Evolutionary conservation across 805 yeast species (phyloP), one percentile per base, ranked within the genome.

Genomic region (Tetrapisispora fleetii): DNA sequence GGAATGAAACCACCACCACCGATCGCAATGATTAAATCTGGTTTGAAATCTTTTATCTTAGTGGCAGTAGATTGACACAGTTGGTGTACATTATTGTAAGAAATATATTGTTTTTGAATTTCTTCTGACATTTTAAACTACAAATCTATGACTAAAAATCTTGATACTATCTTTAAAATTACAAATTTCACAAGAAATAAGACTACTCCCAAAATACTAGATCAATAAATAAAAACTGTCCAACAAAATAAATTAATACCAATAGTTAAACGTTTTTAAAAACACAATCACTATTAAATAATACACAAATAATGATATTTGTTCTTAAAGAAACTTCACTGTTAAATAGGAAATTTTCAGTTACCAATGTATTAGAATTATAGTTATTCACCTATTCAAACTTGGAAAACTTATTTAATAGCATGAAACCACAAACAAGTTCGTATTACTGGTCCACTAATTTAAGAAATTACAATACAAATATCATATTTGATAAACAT

Each of bases 1-100:
- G 98, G 99, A 50, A 91, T 93, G 67, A 91, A 87, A 1, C 98
- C 99, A 64, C 99, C 96, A 58, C 96, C 96, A 62, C 95, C 99
- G 60, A 91, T 88, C 57, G 98, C 97, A 53, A 91, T 86, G 69
- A 90, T 86, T 50, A 87, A 75, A 67, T 90, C 95, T 37, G 96
- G 95, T 58, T 86, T 79, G 72, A 87, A 83, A 27, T 70, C 67
- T 65, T 79, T 80, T 64, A 85, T 77, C 54, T 74, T 77, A 48
- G 74, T 79, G 16, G 89, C 81, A 16, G 74, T 63, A 52, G 73
- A 76, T 60, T 80, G 85, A 66, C 85, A 80, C 56, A 81, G 69
- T 66, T 84, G 85, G 64, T 85, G 95, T 28, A 85, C 80, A 65
- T 84, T 83, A 68, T 85, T 84, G 75, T 85, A 85, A 48, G 88